These are phyloP conservation scores for Cyphellophora europaea DNA, from an alignment of 2,329 filamentous ascomycete species.

Conservation along the genomic window DNA sequence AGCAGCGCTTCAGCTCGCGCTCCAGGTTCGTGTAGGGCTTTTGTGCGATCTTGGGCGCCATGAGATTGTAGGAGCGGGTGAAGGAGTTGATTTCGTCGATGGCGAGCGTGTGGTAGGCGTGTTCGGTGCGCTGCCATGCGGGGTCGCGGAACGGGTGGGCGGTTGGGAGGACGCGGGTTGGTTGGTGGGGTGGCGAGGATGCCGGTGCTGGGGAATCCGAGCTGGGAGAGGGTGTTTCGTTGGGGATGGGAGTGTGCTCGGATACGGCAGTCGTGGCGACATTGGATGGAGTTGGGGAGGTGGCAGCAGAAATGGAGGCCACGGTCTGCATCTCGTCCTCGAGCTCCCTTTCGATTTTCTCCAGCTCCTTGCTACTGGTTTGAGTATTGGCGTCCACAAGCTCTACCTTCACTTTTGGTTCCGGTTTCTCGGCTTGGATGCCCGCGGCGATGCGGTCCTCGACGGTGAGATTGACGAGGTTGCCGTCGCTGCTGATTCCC, in stretches of 20 bases:
- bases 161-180: constrained; percentile 25
- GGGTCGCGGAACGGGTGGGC: constrained; percentile 66
- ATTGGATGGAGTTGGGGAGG: neutral
- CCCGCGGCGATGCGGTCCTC: constrained; percentile 22
- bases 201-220: neutral
- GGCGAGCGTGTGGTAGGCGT: constrained; percentile 64
- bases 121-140: constrained; percentile 64
- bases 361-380: neutral
- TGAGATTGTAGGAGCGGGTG: constrained; percentile 84
- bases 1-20: constrained; percentile 72
- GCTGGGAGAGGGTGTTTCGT: neutral
- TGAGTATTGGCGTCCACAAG: neutral
- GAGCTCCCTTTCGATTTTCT: neutral
- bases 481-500: constrained; percentile 33
- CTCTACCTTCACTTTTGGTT: neutral
- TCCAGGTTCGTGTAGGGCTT: constrained; percentile 84
- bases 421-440: constrained; percentile 3
- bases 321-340: constrained; percentile 2
- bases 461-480: constrained; percentile 30
- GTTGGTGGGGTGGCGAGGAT: constrained; percentile 1
- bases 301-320: neutral
- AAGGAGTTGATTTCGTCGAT: constrained; percentile 70
- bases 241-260: no score
- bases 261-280: neutral
- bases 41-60: constrained; percentile 84